Percentiles rank a stretch among this genome's conserved stretches.
Evolutionary conservation across 305 asterid genomes (phyloP).

Genomic region (Fraxinus albicans): DNA sequence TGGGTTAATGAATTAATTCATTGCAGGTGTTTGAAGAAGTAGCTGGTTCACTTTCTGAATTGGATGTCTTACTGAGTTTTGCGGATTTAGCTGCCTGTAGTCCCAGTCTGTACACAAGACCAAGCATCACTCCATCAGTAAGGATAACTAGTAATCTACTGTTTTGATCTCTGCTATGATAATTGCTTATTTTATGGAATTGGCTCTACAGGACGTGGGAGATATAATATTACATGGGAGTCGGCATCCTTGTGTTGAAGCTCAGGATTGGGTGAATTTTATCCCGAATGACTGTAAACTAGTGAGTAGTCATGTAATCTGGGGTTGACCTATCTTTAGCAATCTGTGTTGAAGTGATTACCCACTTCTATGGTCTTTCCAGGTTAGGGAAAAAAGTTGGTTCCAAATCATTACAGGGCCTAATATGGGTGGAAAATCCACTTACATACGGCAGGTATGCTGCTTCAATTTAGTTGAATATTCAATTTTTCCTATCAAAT

Average conservation of each 20-base stretch:
- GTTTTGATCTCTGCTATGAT: conserved; percentile 17
- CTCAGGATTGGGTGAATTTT: conserved; percentile 99
- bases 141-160: conserved; percentile 23
- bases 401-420: conserved; percentile 98
- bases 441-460: conserved; percentile 87
- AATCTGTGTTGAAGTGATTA: conserved; percentile 19
- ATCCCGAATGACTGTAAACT: conserved; percentile 94
- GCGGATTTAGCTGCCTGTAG: conserved; percentile 94
- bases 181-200: conserved; percentile 18
- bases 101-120: conserved; percentile 87
- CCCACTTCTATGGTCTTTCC: conserved; percentile 31
- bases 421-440: conserved; percentile 98
- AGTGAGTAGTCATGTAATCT: conserved; percentile 46
- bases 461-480: conserved; percentile 20
- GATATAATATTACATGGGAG: conserved; percentile 88
- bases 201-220: conserved; percentile 66
- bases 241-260: conserved; percentile 99
- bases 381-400: conserved; percentile 91
- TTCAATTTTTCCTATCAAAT: conserved; percentile 14
- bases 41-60: conserved; percentile 76
- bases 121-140: conserved; percentile 75
- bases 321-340: conserved; percentile 22
- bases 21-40: conserved; percentile 79
- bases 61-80: conserved; percentile 94
- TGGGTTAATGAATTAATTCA: conserved; percentile 17